These are phyloP conservation scores for Podila epigama DNA, from an alignment of 192 early-diverging fungal genomes.

Conservation along the genomic window DNA sequence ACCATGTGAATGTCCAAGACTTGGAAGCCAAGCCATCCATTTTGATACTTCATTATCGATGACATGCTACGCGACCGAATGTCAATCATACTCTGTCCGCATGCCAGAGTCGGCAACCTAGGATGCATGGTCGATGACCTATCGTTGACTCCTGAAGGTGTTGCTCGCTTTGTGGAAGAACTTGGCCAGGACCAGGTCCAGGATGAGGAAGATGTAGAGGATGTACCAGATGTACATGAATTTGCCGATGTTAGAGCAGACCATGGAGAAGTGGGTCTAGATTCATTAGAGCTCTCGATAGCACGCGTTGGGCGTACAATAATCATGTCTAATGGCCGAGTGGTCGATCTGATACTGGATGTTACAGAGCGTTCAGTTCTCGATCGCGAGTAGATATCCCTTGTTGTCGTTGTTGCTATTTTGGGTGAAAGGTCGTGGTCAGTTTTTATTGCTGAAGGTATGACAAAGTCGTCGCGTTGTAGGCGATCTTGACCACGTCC, in stretches of 20 bases:
- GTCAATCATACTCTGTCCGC: neutral
- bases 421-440: neutral
- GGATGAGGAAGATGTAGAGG: slow-evolving; percentile 7
- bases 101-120: neutral
- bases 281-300: neutral
- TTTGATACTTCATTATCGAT: slow-evolving; percentile 19
- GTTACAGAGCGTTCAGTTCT: too few relatives aligned
- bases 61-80: slow-evolving; percentile 41
- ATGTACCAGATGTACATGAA: neutral
- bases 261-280: slow-evolving; percentile 2
- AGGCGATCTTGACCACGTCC: neutral
- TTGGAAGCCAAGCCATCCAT: slow-evolving; percentile 32
- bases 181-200: slow-evolving; percentile 30
- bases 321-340: slow-evolving; percentile 26
- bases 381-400: too few relatives aligned
- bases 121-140: neutral
- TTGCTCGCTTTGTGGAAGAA: neutral
- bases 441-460: too few relatives aligned
- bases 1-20: slow-evolving; percentile 18
- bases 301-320: slow-evolving; percentile 9
- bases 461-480: neutral
- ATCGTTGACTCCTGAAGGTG: neutral
- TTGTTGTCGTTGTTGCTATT: neutral
- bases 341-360: too few relatives aligned
- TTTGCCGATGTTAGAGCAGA: neutral